A percentile compares a stretch with the other conserved stretches of the same genome.
Evolutionary conservation across 108 stramenopile species (phyloP).

Genomic region (Nitzschia sp.): DNA sequence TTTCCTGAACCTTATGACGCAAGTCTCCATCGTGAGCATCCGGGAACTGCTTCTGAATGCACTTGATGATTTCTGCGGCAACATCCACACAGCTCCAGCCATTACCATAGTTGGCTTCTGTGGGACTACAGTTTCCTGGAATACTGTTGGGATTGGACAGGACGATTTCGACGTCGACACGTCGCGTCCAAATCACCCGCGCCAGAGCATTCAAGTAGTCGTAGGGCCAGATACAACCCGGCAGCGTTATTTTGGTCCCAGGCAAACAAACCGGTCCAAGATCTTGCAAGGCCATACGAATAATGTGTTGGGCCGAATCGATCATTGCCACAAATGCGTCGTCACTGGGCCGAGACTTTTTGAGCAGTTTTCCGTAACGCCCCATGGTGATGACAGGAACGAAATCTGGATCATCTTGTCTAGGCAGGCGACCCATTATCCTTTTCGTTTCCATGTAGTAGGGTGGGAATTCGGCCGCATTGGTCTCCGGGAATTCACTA

Average conservation of each 20-base stretch:
- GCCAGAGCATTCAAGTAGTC: conserved; percentile 39
- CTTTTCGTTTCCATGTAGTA: conserved; percentile 3
- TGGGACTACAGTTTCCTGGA: conserved; percentile 39
- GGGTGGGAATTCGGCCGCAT: conserved; percentile 35
- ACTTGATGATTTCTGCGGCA: conserved; percentile 45
- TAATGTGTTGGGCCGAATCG: conserved; percentile 33
- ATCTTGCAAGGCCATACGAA: conserved; percentile 47
- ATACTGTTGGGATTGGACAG: conserved; percentile 40
- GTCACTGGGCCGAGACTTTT: conserved; percentile 36
- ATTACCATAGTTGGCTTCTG: conserved; percentile 61
- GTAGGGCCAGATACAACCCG: conserved; percentile 41
- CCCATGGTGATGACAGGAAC: conserved; percentile 47
- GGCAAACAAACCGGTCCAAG: conserved; percentile 44
- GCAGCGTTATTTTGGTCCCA: conserved; percentile 35
- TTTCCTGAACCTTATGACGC: conserved; percentile 30
- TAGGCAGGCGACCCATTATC: conserved; percentile 10
- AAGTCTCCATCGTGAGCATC: conserved; percentile 33
- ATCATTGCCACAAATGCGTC: conserved; percentile 56
- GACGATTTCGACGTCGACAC: conserved; percentile 49
- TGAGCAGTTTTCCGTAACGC: conserved; percentile 37
- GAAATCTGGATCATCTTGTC: background rate
- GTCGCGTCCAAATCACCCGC: conserved; percentile 32
- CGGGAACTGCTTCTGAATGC: conserved; percentile 34
- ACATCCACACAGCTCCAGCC: conserved; percentile 71
- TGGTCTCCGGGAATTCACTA: conserved; percentile 37